Conservation (phyloP, 129 eudicot genomes). For the Chrysanthemum lavandulifolium region DNA sequence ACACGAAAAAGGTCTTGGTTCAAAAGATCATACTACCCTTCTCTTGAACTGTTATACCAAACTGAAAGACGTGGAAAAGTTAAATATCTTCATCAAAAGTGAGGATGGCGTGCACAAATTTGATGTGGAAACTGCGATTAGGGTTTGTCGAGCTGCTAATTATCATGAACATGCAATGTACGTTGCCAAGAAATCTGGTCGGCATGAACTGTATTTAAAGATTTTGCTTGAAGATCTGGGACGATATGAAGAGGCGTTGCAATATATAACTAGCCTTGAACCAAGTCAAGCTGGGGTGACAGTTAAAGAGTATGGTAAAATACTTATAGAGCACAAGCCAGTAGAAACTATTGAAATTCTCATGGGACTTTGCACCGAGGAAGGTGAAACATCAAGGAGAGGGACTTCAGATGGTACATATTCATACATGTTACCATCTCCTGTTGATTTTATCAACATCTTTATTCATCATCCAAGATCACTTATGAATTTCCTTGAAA, state of each 20-base stretch:
- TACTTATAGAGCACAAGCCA: constrained; percentile 91
- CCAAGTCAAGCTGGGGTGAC: constrained; percentile 97
- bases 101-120: constrained; percentile 82
- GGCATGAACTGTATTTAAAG: constrained; percentile 94
- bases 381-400: constrained; percentile 20
- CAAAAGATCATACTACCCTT: constrained; percentile 98
- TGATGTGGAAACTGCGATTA: constrained; percentile 96
- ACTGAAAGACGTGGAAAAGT: constrained; percentile 88
- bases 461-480: constrained; percentile 87
- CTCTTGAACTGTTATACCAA: constrained; percentile 90
- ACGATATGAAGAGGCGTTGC: constrained; percentile 85
- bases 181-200: constrained; percentile 92
- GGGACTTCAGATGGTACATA: constrained; percentile 24
- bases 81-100: constrained; percentile 74
- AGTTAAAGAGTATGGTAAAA: constrained; percentile 88
- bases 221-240: constrained; percentile 94
- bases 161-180: constrained; percentile 99
- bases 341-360: constrained; percentile 77
- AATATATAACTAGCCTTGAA: constrained; percentile 82
- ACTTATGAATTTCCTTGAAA: constrained; percentile 91
- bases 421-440: constrained; percentile 85
- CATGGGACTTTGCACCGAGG: constrained; percentile 89
- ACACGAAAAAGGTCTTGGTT: constrained; percentile 92
- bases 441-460: constrained; percentile 92
- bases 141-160: constrained; percentile 97